Conservation (phyloP, 179 eudicot genomes). For the Beta lomatogona region DNA sequence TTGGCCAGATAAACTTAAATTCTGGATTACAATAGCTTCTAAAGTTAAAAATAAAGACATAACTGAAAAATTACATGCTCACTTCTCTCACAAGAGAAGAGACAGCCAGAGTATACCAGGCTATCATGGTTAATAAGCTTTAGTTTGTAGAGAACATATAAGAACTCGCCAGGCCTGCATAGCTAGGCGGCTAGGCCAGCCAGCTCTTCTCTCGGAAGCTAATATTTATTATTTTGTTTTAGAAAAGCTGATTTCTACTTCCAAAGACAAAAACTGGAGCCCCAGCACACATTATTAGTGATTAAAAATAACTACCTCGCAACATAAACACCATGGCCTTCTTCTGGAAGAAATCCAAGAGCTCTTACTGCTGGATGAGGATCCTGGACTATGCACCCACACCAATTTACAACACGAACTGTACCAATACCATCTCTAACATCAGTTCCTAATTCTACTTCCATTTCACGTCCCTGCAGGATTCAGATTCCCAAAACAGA, state of each 20-base stretch:
- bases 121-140: background rate
- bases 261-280: background rate
- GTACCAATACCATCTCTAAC: constrained; percentile 94
- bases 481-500: constrained; percentile 7
- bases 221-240: background rate
- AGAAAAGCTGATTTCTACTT: background rate
- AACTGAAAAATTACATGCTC: background rate
- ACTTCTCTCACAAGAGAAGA: background rate
- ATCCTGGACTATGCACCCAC: constrained; percentile 90
- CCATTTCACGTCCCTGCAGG: constrained; percentile 77
- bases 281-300: background rate
- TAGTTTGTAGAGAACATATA: background rate
- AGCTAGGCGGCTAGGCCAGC: background rate
- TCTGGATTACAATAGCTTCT: background rate
- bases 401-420: constrained; percentile 83
- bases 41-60: too few species aligned
- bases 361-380: constrained; percentile 95
- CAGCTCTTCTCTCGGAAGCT: background rate
- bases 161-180: background rate
- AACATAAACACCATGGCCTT: constrained; percentile 97
- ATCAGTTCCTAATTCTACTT: constrained; percentile 85
- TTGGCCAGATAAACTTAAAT: too few species aligned
- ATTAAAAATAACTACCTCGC: constrained; percentile 51
- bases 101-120: background rate
- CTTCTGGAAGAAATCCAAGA: constrained; percentile 91